Percentiles rank a stretch among this genome's conserved stretches.
Conservation (phyloP, 192 early-diverging fungal genomes). For the Glomus cerebriforme region DNA sequence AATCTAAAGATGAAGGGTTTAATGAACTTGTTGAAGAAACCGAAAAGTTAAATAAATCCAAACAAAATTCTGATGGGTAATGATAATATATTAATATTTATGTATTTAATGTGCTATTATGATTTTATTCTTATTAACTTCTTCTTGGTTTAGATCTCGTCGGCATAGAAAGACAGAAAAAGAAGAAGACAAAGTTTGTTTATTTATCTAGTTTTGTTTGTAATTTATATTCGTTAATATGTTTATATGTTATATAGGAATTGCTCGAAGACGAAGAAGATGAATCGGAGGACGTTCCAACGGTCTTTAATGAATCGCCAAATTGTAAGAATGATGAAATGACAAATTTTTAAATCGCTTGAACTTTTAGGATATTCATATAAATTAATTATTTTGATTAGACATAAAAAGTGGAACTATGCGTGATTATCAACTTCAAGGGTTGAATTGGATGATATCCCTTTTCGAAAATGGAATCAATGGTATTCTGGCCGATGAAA, state of each 20-base stretch:
- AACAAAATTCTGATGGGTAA: conserved; percentile 47
- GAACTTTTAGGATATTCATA: background rate
- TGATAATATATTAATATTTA: background rate
- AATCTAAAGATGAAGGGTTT: conserved; percentile 60
- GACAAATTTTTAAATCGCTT: background rate
- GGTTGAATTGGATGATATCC: conserved; percentile 97
- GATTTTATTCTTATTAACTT: background rate
- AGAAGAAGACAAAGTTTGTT: conserved; percentile 75
- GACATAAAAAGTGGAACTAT: conserved; percentile 90
- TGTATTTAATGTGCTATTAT: background rate
- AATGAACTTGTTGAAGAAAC: conserved; percentile 49
- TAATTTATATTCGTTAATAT: background rate
- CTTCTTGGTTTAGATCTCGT: conserved; percentile 54
- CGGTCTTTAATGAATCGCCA: conserved; percentile 89
- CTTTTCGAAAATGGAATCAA: conserved; percentile 98
- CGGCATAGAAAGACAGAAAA: conserved; percentile 94
- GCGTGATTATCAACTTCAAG: conserved; percentile 96
- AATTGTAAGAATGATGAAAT: no score
- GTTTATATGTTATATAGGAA: conserved; percentile 56
- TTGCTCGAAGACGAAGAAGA: conserved; percentile 80
- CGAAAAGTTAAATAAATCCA: conserved; percentile 37
- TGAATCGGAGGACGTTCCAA: conserved; percentile 50
- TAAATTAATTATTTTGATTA: conserved; percentile 30
- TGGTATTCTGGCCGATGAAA: conserved; percentile 98
- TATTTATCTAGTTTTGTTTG: background rate